Evolutionary conservation across 257 asterid genomes (phyloP), one percentile per base, ranked within the genome.

Genomic region (Nicotiana paniculata): DNA sequence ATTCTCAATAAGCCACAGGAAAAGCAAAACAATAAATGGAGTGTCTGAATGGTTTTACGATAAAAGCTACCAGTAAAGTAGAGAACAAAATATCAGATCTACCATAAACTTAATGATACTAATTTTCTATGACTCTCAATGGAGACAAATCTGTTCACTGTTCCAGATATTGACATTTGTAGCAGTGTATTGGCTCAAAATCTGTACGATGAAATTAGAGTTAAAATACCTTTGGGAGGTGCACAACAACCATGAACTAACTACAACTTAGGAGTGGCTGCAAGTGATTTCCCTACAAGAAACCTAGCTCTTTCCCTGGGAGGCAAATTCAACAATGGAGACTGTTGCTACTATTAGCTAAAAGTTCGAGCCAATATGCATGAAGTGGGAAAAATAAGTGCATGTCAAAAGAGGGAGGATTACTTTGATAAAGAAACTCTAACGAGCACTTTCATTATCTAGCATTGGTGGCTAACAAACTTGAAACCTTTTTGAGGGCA

Each of bases 281-380:
- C 58, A 43, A 10, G 3, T 21, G 59, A 70, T 11, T 21, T 70
- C 78, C 78, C 16, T 43, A 70, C 37, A 24, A 70, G 24, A 32
- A 10, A 57, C 77, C 77, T 11, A n/a, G 35, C 24, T 70, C 59
- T 70, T 43, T 33, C 58, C 58, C 37, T 21, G 21, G 58, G 58
- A 70, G 21, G 58, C 59, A 70, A 70, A 70, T 43, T 70, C 77
- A 70, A 70, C 35, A 57, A 70, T 55, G 77, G 35, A 70, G 59
- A 70, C 35, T 37, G 46, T 70, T 43, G 59, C 78, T 70, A 70
- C 78, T 70, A 43, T 11, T 43, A 43, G 10, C 11, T 0, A 43
- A 8, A 43, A 70, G 58, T 51, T 43, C 58, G 1, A 43, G 37
- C 43, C 30, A 21, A n/a, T 70, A 46, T 46, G 51, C 51, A 43